A percentile compares a stretch with the other conserved stretches of the same genome.
Evolutionary conservation across 768 basidiomycete species (phyloP).

Genomic region (Tylopilus rubrobrunneus): DNA sequence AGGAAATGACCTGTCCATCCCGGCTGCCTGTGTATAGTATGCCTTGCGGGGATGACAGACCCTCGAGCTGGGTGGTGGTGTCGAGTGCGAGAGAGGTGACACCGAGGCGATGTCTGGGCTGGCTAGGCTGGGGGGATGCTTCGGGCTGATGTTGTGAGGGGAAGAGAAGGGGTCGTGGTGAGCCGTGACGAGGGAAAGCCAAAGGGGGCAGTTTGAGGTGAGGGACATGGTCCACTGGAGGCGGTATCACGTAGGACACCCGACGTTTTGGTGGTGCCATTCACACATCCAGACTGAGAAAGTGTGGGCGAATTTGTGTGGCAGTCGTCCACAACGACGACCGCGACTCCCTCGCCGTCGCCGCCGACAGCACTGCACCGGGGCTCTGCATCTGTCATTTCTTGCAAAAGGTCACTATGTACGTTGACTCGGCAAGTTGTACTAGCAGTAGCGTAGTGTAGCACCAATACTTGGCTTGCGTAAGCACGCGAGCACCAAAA

Average conservation of each 20-base stretch:
- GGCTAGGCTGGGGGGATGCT: constrained; percentile 26
- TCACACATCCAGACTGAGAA: constrained; percentile 21
- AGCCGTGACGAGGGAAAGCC: constrained; percentile 60
- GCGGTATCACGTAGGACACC: constrained; percentile 85
- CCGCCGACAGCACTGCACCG: constrained; percentile 5
- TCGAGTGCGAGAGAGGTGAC: constrained; percentile 87
- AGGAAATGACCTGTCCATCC: constrained; percentile 83
- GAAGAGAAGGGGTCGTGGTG: constrained; percentile 64
- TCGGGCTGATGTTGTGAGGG: constrained; percentile 29
- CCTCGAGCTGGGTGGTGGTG: constrained; percentile 71
- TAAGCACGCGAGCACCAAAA: neutral
- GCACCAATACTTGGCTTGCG: neutral
- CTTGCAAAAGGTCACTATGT: neutral
- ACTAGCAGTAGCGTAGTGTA: too few species aligned
- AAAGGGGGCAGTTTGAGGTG: constrained; percentile 68
- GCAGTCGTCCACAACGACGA: constrained; percentile 4
- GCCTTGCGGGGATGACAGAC: constrained; percentile 66
- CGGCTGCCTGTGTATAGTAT: constrained; percentile 88
- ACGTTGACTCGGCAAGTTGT: too few species aligned
- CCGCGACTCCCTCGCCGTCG: neutral
- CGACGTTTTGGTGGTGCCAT: constrained; percentile 55
- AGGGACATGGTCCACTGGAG: constrained; percentile 59
- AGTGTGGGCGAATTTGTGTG: neutral
- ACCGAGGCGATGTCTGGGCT: constrained; percentile 84
- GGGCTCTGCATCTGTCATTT: neutral